Evolutionary conservation across 2,329 filamentous ascomycete genomes (phyloP).

Genomic region (Shiraia bambusicola): DNA sequence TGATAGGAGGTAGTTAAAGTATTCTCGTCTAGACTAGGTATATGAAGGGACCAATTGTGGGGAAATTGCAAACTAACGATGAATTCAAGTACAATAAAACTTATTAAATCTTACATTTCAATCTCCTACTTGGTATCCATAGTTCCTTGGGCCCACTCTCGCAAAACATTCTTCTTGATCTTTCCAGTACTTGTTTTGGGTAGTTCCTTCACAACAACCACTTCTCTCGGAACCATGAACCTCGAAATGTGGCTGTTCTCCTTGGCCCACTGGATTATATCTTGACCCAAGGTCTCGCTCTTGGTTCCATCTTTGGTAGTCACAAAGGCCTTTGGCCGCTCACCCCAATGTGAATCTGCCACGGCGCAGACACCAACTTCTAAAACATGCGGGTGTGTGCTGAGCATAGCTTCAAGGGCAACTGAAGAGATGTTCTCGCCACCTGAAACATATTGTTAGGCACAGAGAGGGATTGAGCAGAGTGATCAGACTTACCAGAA

Average conservation of each 20-base stretch:
- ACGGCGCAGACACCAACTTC: slow-evolving; percentile 91
- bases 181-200: slow-evolving; percentile 98
- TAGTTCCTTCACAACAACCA: slow-evolving; percentile 80
- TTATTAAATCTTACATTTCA: neutral
- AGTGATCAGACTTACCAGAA: slow-evolving; percentile 61
- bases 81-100: neutral
- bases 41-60: no score
- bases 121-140: slow-evolving; percentile 1
- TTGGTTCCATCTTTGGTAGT: slow-evolving; percentile 63
- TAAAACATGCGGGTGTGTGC: slow-evolving; percentile 82
- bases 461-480: neutral
- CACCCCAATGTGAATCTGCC: slow-evolving; percentile 87
- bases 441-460: slow-evolving; percentile 52
- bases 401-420: slow-evolving; percentile 85
- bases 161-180: slow-evolving; percentile 88
- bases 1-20: no score
- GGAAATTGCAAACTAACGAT: neutral
- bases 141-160: slow-evolving; percentile 75
- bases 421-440: slow-evolving; percentile 97
- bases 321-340: slow-evolving; percentile 91
- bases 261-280: slow-evolving; percentile 85
- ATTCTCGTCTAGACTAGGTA: no score
- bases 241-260: slow-evolving; percentile 76
- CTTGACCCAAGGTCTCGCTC: slow-evolving; percentile 63
- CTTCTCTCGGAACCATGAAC: slow-evolving; percentile 79